Base-by-base conservation (phyloP, 106 monocot genomes). In the Narthecium ossifragum region DNA sequence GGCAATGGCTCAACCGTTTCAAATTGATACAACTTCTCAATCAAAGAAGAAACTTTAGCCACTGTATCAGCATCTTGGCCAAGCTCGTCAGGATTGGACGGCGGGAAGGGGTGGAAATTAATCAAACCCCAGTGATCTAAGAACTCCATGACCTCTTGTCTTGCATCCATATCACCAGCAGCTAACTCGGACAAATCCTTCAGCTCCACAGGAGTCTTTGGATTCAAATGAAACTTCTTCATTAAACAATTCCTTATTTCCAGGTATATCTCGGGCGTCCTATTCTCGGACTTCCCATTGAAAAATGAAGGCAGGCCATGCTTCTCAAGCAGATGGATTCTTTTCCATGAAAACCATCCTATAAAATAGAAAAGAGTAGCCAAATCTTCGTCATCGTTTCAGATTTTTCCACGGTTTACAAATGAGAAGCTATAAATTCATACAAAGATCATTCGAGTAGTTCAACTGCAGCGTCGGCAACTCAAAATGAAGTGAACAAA, bases 291-390 rank as follows among this genome's bases (percentile, higher is more conserved):
- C 57, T 90, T 83, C 50, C 86, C 93, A 56, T 75, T 73, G 46
- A 94, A 94, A 65, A 94, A 94, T 31, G 94, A 90, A 56, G 67
- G 53, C 68, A 96, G 57, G 4, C 61, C 75, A 45, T 75, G 75
- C 70, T 84, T 83, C 77, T 96, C 94, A 29, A 96, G 46, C 22
- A 55, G 68, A 64, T 96, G 86, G 25, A 90, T 74, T 28, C 59
- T 68, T n/a, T 74, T 75, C 94, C 94, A 96, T 34, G 90, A 90
- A 72, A 96, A 96, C 94, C 94, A 96, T 25, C 90, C 90, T 90
- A 64, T 8, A 22, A 5, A 65, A 52, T 36, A 27, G 46, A 51
- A 20, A 67, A n/a, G n/a, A n/a, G n/a, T n/a, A n/a, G n/a, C n/a
- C n/a, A n/a, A n/a, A n/a, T n/a, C n/a, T n/a, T n/a, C n/a, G n/a